Evolutionary conservation across 495 filamentous ascomycete species (phyloP), one percentile per base, ranked within the genome.

Genomic region (Aspergillus cristatus): DNA sequence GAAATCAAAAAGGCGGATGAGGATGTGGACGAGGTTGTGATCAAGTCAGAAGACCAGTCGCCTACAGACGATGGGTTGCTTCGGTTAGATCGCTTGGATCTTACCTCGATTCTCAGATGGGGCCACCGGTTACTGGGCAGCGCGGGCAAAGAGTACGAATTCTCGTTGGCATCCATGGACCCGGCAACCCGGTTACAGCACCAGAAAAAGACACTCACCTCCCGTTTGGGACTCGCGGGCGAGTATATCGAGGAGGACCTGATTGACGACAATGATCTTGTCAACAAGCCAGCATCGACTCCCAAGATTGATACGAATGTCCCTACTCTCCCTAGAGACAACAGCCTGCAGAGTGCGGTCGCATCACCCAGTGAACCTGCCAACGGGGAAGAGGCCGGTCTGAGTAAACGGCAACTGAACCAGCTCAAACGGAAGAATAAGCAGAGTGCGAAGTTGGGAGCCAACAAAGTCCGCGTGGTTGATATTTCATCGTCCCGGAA

Each of bases 321-420:
- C 10, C 26, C 47, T 3, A 34, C 53, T 1, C 28, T 66, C 14
- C 58, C 62, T 6, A 58, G 58, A 10, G 49, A 63, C 12, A 76
- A 78, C 47, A 75, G 67, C 32, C 32, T 68, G 15, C 56, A 59
- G 18, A 62, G 59, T 35, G 54, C 66, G 4, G 51, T 68, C 3
- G 63, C 67, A 16, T 78, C 78, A 2, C 73, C 77, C 3, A 53
- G 44, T 20, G 73, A 77, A 34, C 46, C 55, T 28, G 31, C 69
- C 66, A 47, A 62, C 50, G 38, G 60, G 7, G 86, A 87, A 35
- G 85, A 91, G 35, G 57, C 73, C 0, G 79, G 76, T 3, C 65
- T 97, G 12, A 96, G 89, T 63, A 84, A 87, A 40, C 79, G 91
- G 11, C 91, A 97, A 54, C 70, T 94, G 18, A 98, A 97, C 50